Base-by-base conservation (phyloP, 768 basidiomycete genomes). In the Mycena alexandri region DNA sequence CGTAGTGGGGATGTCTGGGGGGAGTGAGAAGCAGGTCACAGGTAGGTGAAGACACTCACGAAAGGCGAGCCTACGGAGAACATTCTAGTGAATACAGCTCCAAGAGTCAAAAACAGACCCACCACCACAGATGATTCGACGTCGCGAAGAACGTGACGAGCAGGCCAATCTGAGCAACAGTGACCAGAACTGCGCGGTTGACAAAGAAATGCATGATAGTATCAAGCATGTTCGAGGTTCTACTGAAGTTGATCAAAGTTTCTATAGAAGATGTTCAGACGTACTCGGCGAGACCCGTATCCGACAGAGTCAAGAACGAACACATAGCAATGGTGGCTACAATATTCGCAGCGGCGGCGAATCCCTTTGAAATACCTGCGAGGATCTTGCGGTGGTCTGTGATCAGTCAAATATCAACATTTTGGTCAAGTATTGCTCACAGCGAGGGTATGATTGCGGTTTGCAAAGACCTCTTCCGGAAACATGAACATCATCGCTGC, bases 281-380 rank as follows among this genome's bases (percentile, higher is more conserved):
- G 33, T 4, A 83, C 83, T 75, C 64, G 14, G 67, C 60, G 34
- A 84, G 79, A 7, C 81, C 36, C 51, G 80, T 82, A 70, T 77
- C 80, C 8, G 81, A 69, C 9, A 75, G 73, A 0, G 75, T 75
- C 11, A 85, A 76, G 43, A 78, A 78, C 2, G 77, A 58, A 68
- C 82, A 84, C 80, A 85, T 81, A 4, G 82, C 81, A 17, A 79
- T 73, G 16, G 83, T 85, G 2, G 84, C 84, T 24, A 83, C 46
- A 24, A 85, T 73, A 66, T 85, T 83, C 2, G 83, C 80, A 0
- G 80, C 46, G 25, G 82, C 79, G 33, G 79, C 80, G 66, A 83
- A 82, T 13, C 80, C 83, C 72, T 84, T 84, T 5, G 81, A 80
- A 8, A 84, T 44, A 4, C 82, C 82, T 59, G 83, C 82, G 71